Conservation (phyloP, 2,329 filamentous ascomycete species). For the Botryotinia globosa region DNA sequence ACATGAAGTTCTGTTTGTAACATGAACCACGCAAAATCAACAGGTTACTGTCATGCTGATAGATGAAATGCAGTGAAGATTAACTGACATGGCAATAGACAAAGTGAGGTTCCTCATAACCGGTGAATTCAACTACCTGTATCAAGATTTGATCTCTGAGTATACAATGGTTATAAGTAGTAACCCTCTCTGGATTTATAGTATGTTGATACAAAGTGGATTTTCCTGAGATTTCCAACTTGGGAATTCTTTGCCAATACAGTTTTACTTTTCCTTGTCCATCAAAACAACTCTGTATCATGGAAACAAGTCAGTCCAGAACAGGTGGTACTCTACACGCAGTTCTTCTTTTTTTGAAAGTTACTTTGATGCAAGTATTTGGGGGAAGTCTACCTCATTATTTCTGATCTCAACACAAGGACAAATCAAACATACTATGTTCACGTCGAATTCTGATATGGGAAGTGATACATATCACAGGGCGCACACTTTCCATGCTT, state of each 20-base stretch:
- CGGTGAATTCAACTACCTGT: background rate
- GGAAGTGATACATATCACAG: too few species aligned
- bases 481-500: background rate
- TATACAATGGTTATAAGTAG: background rate
- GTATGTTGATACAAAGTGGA: background rate
- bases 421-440: background rate
- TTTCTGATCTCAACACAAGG: background rate
- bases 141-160: background rate
- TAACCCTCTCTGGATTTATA: background rate
- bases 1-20: background rate
- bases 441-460: too few species aligned
- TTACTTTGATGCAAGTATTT: background rate
- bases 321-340: background rate
- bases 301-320: background rate
- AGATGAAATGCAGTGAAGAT: background rate
- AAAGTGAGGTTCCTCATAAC: background rate
- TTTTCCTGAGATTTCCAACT: background rate
- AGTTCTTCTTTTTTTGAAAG: background rate
- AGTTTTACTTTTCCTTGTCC: background rate
- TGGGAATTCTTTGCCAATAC: background rate
- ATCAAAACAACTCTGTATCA: background rate
- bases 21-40: background rate
- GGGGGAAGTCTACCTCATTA: background rate
- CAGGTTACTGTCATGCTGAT: background rate
- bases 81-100: background rate